Conservation (phyloP, 2,329 filamentous ascomycete genomes). For the Aspergillus costaricaensis region DNA sequence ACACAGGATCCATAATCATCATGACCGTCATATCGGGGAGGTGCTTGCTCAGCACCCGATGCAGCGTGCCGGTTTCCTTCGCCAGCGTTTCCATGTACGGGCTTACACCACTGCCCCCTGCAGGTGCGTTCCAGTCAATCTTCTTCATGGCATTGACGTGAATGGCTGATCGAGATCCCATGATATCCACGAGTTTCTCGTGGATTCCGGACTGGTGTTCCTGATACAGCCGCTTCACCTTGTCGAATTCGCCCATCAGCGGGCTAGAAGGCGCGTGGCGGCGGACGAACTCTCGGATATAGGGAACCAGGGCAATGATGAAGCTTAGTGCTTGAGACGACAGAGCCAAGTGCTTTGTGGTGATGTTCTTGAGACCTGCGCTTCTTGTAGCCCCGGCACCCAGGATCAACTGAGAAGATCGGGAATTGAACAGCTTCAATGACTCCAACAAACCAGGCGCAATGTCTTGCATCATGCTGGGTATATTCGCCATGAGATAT, state of each 20-base stretch:
- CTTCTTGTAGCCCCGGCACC: conserved; percentile 88
- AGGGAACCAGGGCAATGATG: conserved; percentile 81
- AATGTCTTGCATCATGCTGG: conserved; percentile 84
- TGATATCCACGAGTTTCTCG: conserved; percentile 90
- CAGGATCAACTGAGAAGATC: conserved; percentile 93
- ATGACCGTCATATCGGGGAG: conserved; percentile 73
- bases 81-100: conserved; percentile 83
- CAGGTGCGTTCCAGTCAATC: conserved; percentile 69
- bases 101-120: conserved; percentile 54
- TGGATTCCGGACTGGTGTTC: conserved; percentile 90
- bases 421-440: conserved; percentile 90
- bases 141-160: conserved; percentile 75
- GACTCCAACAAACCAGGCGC: conserved; percentile 79
- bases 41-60: conserved; percentile 80
- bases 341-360: conserved; percentile 88
- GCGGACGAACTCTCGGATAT: conserved; percentile 87
- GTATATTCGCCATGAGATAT: conserved; percentile 79
- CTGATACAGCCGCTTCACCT: conserved; percentile 76
- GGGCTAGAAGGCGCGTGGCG: conserved; percentile 63
- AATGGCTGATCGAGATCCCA: conserved; percentile 72
- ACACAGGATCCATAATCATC: conserved; percentile 85
- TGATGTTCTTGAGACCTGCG: conserved; percentile 93
- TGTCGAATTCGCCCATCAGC: conserved; percentile 83
- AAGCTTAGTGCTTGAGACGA: conserved; percentile 89
- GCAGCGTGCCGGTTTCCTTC: conserved; percentile 81